These are phyloP conservation scores for Rhizopus stolonifer DNA, from an alignment of 371 early-diverging fungal genomes.

Conservation along the genomic window DNA sequence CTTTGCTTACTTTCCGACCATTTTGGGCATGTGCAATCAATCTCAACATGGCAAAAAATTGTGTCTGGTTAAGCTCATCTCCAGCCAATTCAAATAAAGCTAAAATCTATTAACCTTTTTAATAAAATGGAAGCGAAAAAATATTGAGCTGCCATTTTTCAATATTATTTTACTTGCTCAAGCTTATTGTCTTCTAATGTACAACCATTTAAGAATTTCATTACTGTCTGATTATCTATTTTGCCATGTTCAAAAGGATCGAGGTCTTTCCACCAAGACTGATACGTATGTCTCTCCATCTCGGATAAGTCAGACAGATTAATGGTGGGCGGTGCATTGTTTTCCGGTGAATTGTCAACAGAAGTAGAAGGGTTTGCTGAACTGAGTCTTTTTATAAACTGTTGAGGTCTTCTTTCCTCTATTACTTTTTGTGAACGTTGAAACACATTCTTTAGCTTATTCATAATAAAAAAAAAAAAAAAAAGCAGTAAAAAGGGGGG, in stretches of 20 bases:
- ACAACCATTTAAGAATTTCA: slow-evolving; percentile 40
- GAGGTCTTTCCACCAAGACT: slow-evolving; percentile 49
- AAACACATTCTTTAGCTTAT: slow-evolving; percentile 42
- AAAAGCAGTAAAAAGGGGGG: no score
- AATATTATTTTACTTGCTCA: slow-evolving; percentile 29
- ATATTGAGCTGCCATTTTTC: background rate
- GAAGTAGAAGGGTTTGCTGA: slow-evolving; percentile 1
- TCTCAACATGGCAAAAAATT: slow-evolving; percentile 49
- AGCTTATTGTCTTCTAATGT: slow-evolving; percentile 34
- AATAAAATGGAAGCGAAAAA: background rate
- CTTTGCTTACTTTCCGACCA: slow-evolving; percentile 44
- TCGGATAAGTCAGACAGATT: slow-evolving; percentile 32
- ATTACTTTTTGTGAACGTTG: slow-evolving; percentile 29
- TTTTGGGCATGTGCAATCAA: slow-evolving; percentile 52
- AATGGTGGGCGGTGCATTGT: slow-evolving; percentile 23
- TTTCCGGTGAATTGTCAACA: background rate
- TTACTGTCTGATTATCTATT: slow-evolving; percentile 33
- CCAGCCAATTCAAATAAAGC: slow-evolving; percentile 38
- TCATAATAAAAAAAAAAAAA: slow-evolving; percentile 25
- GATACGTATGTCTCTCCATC: slow-evolving; percentile 35
- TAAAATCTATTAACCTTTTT: slow-evolving; percentile 28
- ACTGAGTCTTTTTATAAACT: slow-evolving; percentile 34
- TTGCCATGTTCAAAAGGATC: slow-evolving; percentile 40
- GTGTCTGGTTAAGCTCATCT: slow-evolving; percentile 33
- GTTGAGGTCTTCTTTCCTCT: slow-evolving; percentile 39